A percentile compares a stretch with the other conserved stretches of the same genome.
Conservation (phyloP, 345 rosid genomes). For the Hirschfeldia incana region DNA sequence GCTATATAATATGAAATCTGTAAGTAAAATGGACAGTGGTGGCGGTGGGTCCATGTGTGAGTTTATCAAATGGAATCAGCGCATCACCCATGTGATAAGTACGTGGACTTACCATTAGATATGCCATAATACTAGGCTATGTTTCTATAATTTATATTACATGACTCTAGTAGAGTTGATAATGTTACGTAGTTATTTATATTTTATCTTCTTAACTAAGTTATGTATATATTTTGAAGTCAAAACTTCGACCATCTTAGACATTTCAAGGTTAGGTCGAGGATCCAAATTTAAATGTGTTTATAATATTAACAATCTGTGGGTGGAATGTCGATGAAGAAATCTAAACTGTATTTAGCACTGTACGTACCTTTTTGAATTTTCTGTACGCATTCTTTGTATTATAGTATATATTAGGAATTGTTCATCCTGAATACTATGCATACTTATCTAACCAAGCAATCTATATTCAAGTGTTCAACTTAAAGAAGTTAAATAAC, state of each 20-base stretch:
- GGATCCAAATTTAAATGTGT: not conserved
- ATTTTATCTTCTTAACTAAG: too few relatives aligned
- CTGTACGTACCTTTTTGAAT: not conserved
- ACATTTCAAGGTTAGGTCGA: constrained; percentile 6
- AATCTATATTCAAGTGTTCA: not conserved
- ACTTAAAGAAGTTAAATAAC: not conserved
- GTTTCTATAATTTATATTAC: constrained; percentile 1
- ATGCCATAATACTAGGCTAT: constrained; percentile 44
- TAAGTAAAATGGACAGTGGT: constrained; percentile 45
- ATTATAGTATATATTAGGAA: too few relatives aligned
- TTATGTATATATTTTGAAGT: not conserved
- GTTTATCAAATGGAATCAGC: constrained; percentile 22
- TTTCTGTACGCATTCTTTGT: too few relatives aligned
- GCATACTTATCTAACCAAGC: not conserved
- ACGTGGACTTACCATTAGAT: constrained; percentile 46
- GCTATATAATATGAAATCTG: not conserved
- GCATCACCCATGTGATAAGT: constrained; percentile 58
- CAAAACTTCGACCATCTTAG: constrained; percentile 3
- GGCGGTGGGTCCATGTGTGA: constrained; percentile 52
- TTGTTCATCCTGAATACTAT: too few relatives aligned
- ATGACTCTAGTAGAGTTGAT: too few relatives aligned
- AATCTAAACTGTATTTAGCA: not conserved
- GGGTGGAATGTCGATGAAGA: not conserved
- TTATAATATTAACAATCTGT: constrained; percentile 4
- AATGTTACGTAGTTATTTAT: too few relatives aligned